Conservation (phyloP, 208 protist species). For the Trypanosoma avium region DNA sequence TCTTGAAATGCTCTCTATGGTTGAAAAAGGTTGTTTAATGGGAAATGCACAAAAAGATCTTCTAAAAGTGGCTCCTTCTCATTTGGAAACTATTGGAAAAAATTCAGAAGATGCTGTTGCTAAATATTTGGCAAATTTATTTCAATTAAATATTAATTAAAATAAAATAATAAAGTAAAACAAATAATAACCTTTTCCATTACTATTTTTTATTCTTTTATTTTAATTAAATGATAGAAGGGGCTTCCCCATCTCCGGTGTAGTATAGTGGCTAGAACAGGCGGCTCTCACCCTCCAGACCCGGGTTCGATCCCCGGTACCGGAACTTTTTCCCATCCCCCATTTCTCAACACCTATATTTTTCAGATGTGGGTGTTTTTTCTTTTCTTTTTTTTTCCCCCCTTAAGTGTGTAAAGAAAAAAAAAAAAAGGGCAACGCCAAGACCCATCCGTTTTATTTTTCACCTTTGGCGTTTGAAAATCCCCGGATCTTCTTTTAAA, state of each 20-base stretch:
- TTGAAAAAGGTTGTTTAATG: constrained; percentile 43
- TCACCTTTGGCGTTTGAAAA: no score
- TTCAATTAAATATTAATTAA: constrained; percentile 9
- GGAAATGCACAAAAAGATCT: constrained; percentile 26
- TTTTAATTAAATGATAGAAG: constrained; percentile 7
- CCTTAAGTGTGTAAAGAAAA: neutral
- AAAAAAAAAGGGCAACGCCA: no score
- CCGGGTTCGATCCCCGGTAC: constrained; percentile 93
- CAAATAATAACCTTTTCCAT: neutral
- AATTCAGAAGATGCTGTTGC: constrained; percentile 42
- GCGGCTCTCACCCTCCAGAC: constrained; percentile 92
- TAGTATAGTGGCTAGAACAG: constrained; percentile 94
- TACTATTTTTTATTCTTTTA: constrained; percentile 4
- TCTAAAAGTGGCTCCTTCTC: constrained; percentile 21
- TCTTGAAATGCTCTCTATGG: constrained; percentile 34
- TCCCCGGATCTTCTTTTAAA: no score
- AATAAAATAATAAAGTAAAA: neutral
- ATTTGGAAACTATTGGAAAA: constrained; percentile 33
- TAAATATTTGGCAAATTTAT: constrained; percentile 29
- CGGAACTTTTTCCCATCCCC: constrained; percentile 49
- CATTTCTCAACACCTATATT: no score
- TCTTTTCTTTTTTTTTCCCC: neutral
- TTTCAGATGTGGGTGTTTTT: no score
- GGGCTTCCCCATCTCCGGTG: no score
- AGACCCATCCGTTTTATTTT: no score